Evolutionary conservation across 2,329 filamentous ascomycete genomes (phyloP).

Genomic region (Apiospora arundinis): DNA sequence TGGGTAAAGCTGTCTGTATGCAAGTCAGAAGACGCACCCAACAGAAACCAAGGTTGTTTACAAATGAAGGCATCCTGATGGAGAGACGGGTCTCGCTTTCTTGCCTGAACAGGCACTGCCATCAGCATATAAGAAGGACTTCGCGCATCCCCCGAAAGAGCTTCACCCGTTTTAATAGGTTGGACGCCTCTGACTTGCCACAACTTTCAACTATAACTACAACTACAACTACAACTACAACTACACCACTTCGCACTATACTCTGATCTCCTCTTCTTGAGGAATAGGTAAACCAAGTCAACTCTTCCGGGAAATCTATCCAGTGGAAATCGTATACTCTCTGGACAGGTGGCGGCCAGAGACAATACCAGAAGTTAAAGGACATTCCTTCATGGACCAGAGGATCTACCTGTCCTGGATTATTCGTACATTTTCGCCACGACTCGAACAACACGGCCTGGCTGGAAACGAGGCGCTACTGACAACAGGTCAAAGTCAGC

Average conservation of each 20-base stretch:
- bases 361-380: not conserved
- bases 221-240: not conserved
- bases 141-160: not conserved
- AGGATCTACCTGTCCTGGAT: constrained; percentile 21
- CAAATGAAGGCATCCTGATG: constrained; percentile 4
- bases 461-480: constrained; percentile 1
- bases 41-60: constrained; percentile 20
- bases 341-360: not conserved
- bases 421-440: constrained; percentile 14
- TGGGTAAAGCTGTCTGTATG: constrained; percentile 23
- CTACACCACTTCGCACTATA: not conserved
- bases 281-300: not conserved
- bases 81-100: not conserved
- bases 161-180: not conserved
- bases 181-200: not conserved
- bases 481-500: not conserved
- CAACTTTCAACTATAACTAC: not conserved
- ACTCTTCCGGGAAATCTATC: not conserved
- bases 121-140: constrained; percentile 18
- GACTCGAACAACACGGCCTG: constrained; percentile 8
- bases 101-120: not conserved
- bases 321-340: too few species aligned
- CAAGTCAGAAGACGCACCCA: constrained; percentile 41
- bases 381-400: constrained; percentile 17
- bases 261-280: not conserved